phyloP scores from a whole-genome alignment of 225 moss, liverwort and hornwort species.

The Polytrichum formosum region DNA sequence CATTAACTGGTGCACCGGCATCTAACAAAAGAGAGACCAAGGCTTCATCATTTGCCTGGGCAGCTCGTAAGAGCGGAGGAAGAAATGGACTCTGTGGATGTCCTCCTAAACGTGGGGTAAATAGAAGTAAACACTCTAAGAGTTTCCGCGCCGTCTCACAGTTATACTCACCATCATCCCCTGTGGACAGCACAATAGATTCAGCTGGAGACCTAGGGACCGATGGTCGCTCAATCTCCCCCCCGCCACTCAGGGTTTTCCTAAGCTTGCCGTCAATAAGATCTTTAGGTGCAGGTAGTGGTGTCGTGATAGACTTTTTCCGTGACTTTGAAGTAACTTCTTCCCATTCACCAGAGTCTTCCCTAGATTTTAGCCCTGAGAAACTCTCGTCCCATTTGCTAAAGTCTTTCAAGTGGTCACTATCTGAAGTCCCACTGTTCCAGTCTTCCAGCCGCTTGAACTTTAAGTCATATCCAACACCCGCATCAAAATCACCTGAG shows the following conservation, averaged over 20 bases:
- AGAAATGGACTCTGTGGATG: constrained; percentile 86
- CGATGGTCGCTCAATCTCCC: constrained; percentile 62
- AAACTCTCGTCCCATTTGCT: constrained; percentile 83
- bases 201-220: constrained; percentile 34
- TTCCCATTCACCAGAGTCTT: constrained; percentile 84
- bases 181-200: constrained; percentile 25
- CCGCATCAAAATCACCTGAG: constrained; percentile 63
- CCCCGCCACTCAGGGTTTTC: constrained; percentile 62
- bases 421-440: constrained; percentile 52
- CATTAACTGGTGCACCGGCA: constrained; percentile 80
- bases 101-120: constrained; percentile 77
- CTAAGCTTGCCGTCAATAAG: constrained; percentile 66
- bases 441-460: constrained; percentile 65
- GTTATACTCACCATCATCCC: constrained; percentile 71
- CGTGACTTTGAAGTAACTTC: constrained; percentile 84
- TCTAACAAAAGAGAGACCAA: constrained; percentile 72
- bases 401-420: constrained; percentile 65
- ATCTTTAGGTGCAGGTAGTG: constrained; percentile 49
- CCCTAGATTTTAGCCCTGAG: constrained; percentile 64
- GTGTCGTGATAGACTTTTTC: constrained; percentile 40
- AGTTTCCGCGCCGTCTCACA: constrained; percentile 90
- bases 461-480: constrained; percentile 54
- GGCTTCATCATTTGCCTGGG: constrained; percentile 83
- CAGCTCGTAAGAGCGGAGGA: constrained; percentile 85
- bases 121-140: constrained; percentile 87